Evolutionary conservation across 345 rosid genomes (phyloP), one percentile per base, ranked within the genome.

Genomic region (Trapa incisa): DNA sequence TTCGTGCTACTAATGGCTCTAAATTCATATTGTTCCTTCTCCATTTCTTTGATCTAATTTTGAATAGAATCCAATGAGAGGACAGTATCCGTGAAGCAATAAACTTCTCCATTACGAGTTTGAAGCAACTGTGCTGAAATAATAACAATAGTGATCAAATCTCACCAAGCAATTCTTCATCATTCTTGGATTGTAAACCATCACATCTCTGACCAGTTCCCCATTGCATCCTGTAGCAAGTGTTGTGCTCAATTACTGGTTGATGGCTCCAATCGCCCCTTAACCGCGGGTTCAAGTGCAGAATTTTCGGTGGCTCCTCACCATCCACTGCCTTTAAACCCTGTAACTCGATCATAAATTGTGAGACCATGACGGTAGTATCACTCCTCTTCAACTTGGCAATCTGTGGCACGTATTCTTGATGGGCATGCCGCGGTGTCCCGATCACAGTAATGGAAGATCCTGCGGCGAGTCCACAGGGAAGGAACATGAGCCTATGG

Each of bases 161-260:
- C 81, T 80, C 80, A 94, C 99, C 96, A 69, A 89, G 84, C 85
- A 82, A 74, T 67, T 91, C 95, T 68, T 80, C 82, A 54, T 91
- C 97, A 22, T 75, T 86, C 79, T 77, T 91, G 52, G 99, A 94
- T 60, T 82, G 85, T 66, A 84, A 73, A 68, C 97, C 99, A 72
- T 91, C 91, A 66, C 99, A 94, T 73, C 99, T 91, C 58, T 91
- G 99, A 80, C 90, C 89, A 62, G 82, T 71, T 29, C 99, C 96
- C 99, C 99, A 94, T 68, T 91, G 99, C 99, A 94, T 94, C 82
- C 99, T 87, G 74, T 94, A 91, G 78, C 99, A 94, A 41, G 97
- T 91, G 76, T 94, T 94, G 65, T 94, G 99, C 78, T 94, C 99
- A 79, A 94, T 89, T 64, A 94, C 93, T 0, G 99, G 93, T 39